These are phyloP conservation scores for Yarrowia sp. DNA, from an alignment of 805 yeast species.

Conservation along the genomic window DNA sequence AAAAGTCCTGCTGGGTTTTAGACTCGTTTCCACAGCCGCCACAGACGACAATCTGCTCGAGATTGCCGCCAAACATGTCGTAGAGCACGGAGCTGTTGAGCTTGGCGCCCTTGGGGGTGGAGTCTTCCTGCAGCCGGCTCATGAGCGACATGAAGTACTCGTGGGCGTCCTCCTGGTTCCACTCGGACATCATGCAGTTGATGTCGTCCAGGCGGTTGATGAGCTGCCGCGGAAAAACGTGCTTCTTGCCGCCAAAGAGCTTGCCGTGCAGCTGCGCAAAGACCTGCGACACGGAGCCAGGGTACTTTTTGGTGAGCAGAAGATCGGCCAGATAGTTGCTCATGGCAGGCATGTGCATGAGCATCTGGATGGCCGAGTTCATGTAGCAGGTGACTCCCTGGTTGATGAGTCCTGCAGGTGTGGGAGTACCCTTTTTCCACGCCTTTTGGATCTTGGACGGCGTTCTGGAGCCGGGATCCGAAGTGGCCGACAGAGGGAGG, in stretches of 20 bases:
- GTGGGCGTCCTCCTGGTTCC: constrained; percentile 98
- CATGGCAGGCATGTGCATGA: constrained; percentile 87
- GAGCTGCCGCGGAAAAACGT: constrained; percentile 69
- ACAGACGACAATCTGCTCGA: constrained; percentile 83
- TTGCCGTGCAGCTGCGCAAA: constrained; percentile 35
- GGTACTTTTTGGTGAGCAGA: constrained; percentile 44
- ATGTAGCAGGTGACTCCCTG: constrained; percentile 96
- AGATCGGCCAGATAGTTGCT: constrained; percentile 77
- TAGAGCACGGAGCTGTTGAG: constrained; percentile 76
- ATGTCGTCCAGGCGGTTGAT: constrained; percentile 73
- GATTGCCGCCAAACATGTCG: constrained; percentile 90
- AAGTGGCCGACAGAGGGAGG: neutral
- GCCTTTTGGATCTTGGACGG: constrained; percentile 57
- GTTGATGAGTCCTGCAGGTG: constrained; percentile 61
- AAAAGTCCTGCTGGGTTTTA: constrained; percentile 86
- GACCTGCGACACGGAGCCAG: constrained; percentile 35
- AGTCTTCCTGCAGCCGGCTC: constrained; percentile 85
- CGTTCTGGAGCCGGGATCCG: constrained; percentile 65
- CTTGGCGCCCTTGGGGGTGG: constrained; percentile 86
- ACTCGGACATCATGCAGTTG: constrained; percentile 93
- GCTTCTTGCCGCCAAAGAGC: constrained; percentile 39
- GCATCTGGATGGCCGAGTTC: constrained; percentile 89
- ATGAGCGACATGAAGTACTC: constrained; percentile 93
- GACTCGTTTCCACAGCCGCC: constrained; percentile 76
- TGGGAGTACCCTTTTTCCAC: constrained; percentile 46